Base-by-base conservation (phyloP, 768 basidiomycete genomes). In the Suillus subalutaceus region DNA sequence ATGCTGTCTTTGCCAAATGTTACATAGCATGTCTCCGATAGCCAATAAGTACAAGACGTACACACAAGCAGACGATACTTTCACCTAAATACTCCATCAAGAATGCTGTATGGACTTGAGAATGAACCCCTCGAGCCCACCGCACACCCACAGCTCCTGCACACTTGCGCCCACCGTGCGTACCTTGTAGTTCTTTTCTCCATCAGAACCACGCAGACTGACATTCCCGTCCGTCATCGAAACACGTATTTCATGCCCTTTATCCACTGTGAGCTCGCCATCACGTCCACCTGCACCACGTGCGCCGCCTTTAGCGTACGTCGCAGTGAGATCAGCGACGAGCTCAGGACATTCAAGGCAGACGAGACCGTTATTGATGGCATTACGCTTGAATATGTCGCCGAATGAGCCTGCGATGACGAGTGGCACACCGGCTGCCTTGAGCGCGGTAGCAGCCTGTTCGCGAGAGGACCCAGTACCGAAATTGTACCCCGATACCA, bases 341-440 rank as follows among this genome's bases (percentile, higher is more conserved):
- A 99, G 86, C 72, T 92, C 92, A 0, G 97, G 96, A 66, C 88
- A 91, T 79, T 99, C 97, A 55, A 98, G 78, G 74, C 97, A 97
- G 61, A 99, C 93, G 7, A 99, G 84, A 12, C 96, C 97, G 75
- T 99, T 99, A 81, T 99, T 99, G 81, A 99, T 99, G 20, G 95
- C 92, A 77, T 99, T 99, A 40, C 97, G 89, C 82, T 99, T 98
- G 86, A 97, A 99, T 73, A 99, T 99, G 77, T 99, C 97, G 12
- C 97, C 97, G 71, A 99, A 99, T 38, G 96, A 97, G 41, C 96
- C 97, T n/a, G 95, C 95, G 65, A 99, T 85, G 64, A 99, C 95
- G 60, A 97, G 82, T 5, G 95, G 94, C 5, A 99, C 80, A 18
- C 97, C 97, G 0, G 97, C 93, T 8, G 96, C 87, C 75, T 96